Conservation (phyloP, 495 filamentous ascomycete genomes). For the Neurospora sublineolata region DNA sequence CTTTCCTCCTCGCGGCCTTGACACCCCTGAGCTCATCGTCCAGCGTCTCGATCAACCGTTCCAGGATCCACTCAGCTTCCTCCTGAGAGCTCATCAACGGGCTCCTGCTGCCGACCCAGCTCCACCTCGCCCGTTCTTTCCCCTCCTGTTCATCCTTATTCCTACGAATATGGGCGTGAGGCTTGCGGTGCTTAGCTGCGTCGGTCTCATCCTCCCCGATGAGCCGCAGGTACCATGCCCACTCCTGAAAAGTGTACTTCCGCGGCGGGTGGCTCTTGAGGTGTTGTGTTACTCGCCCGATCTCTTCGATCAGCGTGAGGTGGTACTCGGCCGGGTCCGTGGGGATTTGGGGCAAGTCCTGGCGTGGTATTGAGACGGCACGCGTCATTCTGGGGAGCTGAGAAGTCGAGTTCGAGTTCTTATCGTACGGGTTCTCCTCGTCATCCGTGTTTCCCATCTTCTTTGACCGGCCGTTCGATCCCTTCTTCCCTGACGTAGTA, state of each 20-base stretch:
- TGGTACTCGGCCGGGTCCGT: constrained; percentile 46
- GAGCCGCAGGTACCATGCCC: constrained; percentile 68
- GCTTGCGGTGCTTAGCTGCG: constrained; percentile 29
- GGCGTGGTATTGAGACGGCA: constrained; percentile 18
- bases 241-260: constrained; percentile 69
- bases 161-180: neutral
- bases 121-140: constrained; percentile 37
- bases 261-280: constrained; percentile 46
- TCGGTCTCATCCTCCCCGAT: constrained; percentile 57
- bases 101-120: constrained; percentile 62
- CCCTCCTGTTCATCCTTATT: neutral
- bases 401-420: neutral
- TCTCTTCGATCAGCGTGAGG: constrained; percentile 54
- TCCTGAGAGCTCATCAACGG: constrained; percentile 62
- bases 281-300: constrained; percentile 54
- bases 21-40: constrained; percentile 37
- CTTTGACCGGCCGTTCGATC: neutral
- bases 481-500: neutral
- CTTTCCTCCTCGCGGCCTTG: constrained; percentile 4
- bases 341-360: constrained; percentile 18
- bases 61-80: constrained; percentile 75
- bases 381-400: constrained; percentile 9
- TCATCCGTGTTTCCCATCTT: constrained; percentile 1
- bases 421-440: neutral
- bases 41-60: constrained; percentile 45